Evolutionary conservation across 345 rosid genomes (phyloP).

Genomic region (Eutrema heterophyllum): DNA sequence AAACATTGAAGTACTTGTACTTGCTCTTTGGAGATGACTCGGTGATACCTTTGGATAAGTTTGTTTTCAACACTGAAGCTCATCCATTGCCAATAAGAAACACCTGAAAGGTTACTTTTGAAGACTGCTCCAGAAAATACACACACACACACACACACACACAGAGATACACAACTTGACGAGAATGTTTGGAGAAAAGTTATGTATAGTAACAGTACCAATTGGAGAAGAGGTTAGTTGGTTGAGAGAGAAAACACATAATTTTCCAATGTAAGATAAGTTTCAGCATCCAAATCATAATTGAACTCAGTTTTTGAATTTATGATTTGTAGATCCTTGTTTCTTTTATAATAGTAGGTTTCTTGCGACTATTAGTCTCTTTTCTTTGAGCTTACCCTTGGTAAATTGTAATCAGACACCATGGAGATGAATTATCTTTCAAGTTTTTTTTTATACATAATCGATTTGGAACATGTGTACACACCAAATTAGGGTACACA

Average conservation of each 20-base stretch:
- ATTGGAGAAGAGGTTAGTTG: not conserved
- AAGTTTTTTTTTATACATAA: not conserved
- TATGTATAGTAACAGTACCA: conserved; percentile 18
- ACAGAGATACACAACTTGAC: conserved; percentile 3
- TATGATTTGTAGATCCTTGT: not conserved
- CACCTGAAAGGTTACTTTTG: conserved; percentile 19
- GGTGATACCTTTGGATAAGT: conserved; percentile 73
- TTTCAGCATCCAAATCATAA: not conserved
- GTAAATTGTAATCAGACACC: conserved; percentile 6
- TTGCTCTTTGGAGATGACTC: conserved; percentile 81
- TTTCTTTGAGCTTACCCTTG: not conserved
- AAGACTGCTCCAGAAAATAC: conserved; percentile 13
- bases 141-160: conserved; percentile 4
- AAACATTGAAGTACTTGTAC: conserved; percentile 84
- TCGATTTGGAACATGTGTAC: not conserved
- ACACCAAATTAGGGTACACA: not conserved
- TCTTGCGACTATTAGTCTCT: not conserved
- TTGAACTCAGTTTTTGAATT: not conserved
- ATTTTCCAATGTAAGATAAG: conserved; percentile 12
- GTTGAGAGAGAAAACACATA: not conserved
- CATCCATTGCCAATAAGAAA: conserved; percentile 76
- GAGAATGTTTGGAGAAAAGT: conserved; percentile 8
- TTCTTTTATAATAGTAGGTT: not conserved
- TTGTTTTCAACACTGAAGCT: conserved; percentile 89
- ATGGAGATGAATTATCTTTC: not conserved